A percentile compares a stretch with the other conserved stretches of the same genome.
These are phyloP conservation scores for Huntiella abstrusa DNA, from an alignment of 2,329 filamentous ascomycete species.

Conservation along the genomic window DNA sequence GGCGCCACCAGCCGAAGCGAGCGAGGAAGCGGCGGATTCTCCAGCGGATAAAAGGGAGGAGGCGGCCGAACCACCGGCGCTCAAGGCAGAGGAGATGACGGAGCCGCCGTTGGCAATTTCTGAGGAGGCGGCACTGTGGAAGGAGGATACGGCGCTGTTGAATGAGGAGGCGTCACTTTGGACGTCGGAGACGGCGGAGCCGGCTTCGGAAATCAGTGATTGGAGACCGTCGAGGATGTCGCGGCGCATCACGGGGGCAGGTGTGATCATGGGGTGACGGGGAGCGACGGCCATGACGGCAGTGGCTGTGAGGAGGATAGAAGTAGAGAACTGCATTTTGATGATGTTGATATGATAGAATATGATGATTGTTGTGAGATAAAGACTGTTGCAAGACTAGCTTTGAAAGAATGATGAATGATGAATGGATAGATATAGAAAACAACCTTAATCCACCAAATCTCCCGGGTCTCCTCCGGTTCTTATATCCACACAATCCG, in stretches of 20 bases:
- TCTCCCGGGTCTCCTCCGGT: not conserved
- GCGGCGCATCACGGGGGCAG: conserved; percentile 9
- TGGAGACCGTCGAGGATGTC: conserved; percentile 9
- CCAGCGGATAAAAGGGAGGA: not conserved
- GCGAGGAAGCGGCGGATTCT: not conserved
- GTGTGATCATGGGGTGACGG: conserved; percentile 10
- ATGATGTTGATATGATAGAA: not conserved
- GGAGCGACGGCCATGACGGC: conserved; percentile 10
- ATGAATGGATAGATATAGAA: too few relatives aligned
- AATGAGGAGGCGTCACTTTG: not conserved
- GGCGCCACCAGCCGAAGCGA: not conserved
- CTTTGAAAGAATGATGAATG: not conserved
- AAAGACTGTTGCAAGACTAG: not conserved
- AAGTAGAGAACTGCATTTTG: conserved; percentile 11
- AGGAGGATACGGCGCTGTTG: not conserved
- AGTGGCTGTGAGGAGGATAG: conserved; percentile 10
- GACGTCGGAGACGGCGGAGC: not conserved
- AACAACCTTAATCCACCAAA: not conserved
- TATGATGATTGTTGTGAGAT: not conserved
- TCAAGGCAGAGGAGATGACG: not conserved
- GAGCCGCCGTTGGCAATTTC: not conserved
- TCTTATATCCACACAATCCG: not conserved
- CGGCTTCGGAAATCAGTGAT: conserved; percentile 5
- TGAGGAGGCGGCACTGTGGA: conserved; percentile 1
- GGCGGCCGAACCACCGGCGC: conserved; percentile 1